Evolutionary conservation across 2,329 filamentous ascomycete genomes (phyloP).

Genomic region (Chaetothyriales sp.): DNA sequence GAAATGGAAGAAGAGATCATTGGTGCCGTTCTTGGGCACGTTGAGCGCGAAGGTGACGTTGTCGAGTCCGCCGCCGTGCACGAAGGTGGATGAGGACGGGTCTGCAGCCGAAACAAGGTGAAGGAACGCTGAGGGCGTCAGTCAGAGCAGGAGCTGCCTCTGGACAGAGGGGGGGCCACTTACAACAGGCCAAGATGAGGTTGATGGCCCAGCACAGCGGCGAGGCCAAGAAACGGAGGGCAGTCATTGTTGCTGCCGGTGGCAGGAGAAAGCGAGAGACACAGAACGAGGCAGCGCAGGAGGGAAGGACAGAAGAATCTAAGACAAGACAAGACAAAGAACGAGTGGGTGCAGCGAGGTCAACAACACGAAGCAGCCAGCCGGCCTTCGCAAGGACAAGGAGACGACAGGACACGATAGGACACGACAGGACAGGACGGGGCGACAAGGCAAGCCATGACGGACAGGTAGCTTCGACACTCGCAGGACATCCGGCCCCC

Average conservation of each 20-base stretch:
- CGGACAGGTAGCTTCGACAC: no score
- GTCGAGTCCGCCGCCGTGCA: conserved; percentile 1
- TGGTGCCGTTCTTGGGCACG: conserved; percentile 12
- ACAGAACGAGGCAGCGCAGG: background rate
- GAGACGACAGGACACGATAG: background rate
- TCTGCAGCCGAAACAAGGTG: conserved; percentile 5
- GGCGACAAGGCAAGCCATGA: no score
- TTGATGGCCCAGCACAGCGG: background rate
- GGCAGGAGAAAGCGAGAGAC: background rate
- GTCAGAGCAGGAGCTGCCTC: background rate
- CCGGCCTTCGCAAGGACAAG: background rate
- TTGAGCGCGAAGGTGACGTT: conserved; percentile 18
- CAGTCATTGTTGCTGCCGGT: background rate
- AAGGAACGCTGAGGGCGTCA: conserved; percentile 1
- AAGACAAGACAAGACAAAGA: background rate
- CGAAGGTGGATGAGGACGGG: background rate
- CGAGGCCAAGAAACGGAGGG: background rate
- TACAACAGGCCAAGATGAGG: background rate
- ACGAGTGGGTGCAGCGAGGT: background rate
- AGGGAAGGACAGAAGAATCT: background rate
- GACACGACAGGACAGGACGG: background rate
- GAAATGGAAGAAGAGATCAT: conserved; percentile 18
- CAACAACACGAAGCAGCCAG: background rate
- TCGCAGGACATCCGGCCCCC: no score
- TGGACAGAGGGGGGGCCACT: background rate